Evolutionary conservation across 2,329 filamentous ascomycete genomes (phyloP).

Genomic region (Aspergillus sp.): DNA sequence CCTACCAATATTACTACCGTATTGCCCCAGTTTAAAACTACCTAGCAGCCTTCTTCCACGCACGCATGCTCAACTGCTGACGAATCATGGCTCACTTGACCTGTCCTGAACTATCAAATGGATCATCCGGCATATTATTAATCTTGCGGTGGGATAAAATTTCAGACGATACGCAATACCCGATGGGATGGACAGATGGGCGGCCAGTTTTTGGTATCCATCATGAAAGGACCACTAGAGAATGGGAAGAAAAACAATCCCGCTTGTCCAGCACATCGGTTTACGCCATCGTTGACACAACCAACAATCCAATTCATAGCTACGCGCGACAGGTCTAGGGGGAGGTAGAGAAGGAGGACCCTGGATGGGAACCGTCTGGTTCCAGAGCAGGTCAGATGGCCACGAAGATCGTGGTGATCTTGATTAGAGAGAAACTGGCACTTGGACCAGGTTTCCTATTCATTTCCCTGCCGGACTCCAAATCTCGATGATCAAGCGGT

Average conservation of each 20-base stretch:
- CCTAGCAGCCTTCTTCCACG: background rate
- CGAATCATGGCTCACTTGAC: constrained; percentile 3
- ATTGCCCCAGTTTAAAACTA: background rate
- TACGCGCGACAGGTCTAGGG: background rate
- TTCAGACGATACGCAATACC: background rate
- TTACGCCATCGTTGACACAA: constrained; percentile 3
- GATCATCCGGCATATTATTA: background rate
- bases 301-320: background rate
- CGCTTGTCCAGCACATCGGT: background rate
- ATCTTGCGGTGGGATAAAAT: background rate
- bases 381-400: background rate
- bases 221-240: background rate
- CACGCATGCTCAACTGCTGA: constrained; percentile 4
- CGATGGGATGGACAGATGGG: too few species aligned
- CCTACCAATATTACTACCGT: constrained; percentile 6
- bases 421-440: constrained; percentile 9
- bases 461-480: background rate
- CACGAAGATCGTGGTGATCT: constrained; percentile 16
- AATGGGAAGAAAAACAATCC: background rate
- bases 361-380: background rate
- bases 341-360: background rate
- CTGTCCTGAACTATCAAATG: background rate
- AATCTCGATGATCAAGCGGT: background rate
- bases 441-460: background rate
- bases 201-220: background rate